Conservation (phyloP, 352 stramenopile genomes). For the Pythium coloratum region DNA sequence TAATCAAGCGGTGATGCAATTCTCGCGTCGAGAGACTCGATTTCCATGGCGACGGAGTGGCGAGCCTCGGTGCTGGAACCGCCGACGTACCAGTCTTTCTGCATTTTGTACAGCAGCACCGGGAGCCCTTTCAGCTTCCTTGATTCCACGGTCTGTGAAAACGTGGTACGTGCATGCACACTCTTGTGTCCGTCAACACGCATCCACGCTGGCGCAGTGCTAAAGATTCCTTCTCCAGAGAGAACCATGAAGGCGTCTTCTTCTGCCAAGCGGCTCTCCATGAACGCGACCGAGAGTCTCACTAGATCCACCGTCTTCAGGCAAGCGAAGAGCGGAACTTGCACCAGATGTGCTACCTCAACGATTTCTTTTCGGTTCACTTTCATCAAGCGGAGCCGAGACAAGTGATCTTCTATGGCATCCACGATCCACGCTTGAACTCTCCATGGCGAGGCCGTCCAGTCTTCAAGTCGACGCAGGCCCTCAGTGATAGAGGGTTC, state of each 20-base stretch:
- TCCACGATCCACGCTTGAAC: constrained; percentile 13
- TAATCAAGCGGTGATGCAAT: neutral
- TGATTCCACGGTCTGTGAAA: neutral
- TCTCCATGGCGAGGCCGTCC: neutral
- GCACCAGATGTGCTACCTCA: constrained; percentile 16
- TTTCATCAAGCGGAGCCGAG: neutral
- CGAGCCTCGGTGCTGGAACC: neutral
- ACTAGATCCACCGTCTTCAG: constrained; percentile 19
- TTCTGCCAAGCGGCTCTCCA: constrained; percentile 19
- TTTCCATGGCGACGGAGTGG: neutral
- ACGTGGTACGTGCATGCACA: neutral
- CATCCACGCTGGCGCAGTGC: constrained; percentile 7
- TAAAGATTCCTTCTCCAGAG: constrained; percentile 1
- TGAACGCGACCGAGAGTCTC: constrained; percentile 19
- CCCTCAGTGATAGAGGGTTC: neutral
- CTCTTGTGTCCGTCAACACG: neutral
- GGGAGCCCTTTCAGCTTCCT: neutral
- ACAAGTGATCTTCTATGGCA: neutral
- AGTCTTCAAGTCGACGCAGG: constrained; percentile 8
- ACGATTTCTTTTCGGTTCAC: constrained; percentile 16
- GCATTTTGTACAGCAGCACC: constrained; percentile 17
- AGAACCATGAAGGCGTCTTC: constrained; percentile 20
- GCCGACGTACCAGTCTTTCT: constrained; percentile 14
- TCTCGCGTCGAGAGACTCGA: neutral
- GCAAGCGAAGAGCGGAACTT: constrained; percentile 10